Conservation (phyloP, 1,284 basidiomycete species). For the Apiotrichum sp. region DNA sequence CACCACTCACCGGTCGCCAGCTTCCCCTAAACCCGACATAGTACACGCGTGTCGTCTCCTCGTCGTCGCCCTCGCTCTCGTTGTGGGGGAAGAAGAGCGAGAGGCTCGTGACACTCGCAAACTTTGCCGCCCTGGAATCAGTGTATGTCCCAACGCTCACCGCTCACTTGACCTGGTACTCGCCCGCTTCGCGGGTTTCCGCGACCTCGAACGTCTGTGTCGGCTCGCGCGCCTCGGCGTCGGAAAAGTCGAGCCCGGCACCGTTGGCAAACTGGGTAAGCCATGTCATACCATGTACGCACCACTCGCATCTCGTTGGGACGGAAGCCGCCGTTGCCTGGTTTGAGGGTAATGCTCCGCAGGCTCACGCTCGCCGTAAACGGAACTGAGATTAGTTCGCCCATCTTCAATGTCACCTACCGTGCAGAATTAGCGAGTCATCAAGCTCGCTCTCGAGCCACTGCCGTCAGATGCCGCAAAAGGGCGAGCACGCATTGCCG, state of each 20-base stretch:
- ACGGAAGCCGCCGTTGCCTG: conserved; percentile 38
- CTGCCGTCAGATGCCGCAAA: conserved; percentile 7
- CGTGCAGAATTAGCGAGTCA: conserved; percentile 43
- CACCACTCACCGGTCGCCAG: conserved; percentile 35
- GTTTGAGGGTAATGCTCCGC: conserved; percentile 43
- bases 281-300: conserved; percentile 4
- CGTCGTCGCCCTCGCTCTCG: conserved; percentile 39
- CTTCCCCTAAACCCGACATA: conserved; percentile 44
- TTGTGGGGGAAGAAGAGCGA: conserved; percentile 44
- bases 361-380: conserved; percentile 44
- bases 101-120: conserved; percentile 36
- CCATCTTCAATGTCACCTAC: conserved; percentile 22
- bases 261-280: conserved; percentile 33
- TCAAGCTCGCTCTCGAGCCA: conserved; percentile 44
- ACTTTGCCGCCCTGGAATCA: conserved; percentile 41
- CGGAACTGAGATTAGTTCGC: conserved; percentile 31
- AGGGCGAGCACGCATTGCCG: not conserved
- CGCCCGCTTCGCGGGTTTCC: conserved; percentile 33
- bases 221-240: conserved; percentile 30
- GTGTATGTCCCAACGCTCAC: not conserved
- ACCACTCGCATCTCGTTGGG: conserved; percentile 39
- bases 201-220: conserved; percentile 39
- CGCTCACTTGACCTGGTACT: conserved; percentile 46
- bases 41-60: conserved; percentile 43
- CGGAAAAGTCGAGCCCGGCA: conserved; percentile 44